Conservation (phyloP, 106 monocot species). For the Acorus calamus region DNA sequence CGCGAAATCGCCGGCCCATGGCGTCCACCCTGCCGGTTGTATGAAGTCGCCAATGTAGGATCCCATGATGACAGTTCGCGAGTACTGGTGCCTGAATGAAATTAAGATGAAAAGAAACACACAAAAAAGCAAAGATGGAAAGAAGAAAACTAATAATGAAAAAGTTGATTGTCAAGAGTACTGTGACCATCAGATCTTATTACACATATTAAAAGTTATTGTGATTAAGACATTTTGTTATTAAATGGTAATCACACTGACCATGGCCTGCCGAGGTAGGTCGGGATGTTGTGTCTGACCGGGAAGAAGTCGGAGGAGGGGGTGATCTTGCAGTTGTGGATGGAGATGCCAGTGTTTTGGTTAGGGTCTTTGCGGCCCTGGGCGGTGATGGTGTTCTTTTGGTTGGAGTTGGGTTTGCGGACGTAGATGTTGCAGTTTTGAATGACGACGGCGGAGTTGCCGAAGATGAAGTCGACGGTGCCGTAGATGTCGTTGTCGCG, state of each 20-base stretch:
- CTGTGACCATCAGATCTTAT: too few species aligned
- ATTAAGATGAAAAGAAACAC: too few species aligned
- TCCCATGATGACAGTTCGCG: conserved; percentile 53
- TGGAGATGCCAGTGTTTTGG: conserved; percentile 70
- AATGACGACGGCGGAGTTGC: conserved; percentile 68
- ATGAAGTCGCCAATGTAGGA: conserved; percentile 30
- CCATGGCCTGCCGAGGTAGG: conserved; percentile 73
- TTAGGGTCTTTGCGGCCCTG: conserved; percentile 66
- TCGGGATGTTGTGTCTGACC: conserved; percentile 18
- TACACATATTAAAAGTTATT: too few species aligned
- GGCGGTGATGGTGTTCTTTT: conserved; percentile 55
- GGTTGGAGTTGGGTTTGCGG: conserved; percentile 24
- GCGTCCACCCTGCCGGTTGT: conserved; percentile 45
- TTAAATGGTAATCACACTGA: too few species aligned
- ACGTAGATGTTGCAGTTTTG: conserved; percentile 44
- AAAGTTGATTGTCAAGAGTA: too few species aligned
- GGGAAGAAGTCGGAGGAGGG: conserved; percentile 23
- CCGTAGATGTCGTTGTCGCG: conserved; percentile 60
- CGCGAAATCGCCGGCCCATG: conserved; percentile 46
- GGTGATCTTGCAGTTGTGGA: conserved; percentile 36
- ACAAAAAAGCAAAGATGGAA: too few species aligned
- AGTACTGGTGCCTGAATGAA: conserved; percentile 32
- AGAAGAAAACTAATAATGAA: too few species aligned
- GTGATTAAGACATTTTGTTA: too few species aligned
- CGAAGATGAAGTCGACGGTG: conserved; percentile 88